Percentiles rank a stretch among this genome's conserved stretches.
phyloP scores from a whole-genome alignment of 169 alveolate genomes.

The Cytauxzoon felis region DNA sequence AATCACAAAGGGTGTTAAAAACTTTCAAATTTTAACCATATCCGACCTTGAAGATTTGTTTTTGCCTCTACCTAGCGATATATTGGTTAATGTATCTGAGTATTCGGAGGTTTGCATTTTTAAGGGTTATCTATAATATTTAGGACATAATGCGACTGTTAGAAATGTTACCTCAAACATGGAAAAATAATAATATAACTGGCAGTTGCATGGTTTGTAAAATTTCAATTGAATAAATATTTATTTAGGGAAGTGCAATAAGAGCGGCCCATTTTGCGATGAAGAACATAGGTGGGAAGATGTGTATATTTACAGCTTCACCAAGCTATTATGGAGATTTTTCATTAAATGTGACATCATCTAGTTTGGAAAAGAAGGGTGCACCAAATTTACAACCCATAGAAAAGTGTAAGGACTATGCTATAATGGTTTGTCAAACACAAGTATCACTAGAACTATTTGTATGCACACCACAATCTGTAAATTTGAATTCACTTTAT shows the following conservation, averaged over 20 bases:
- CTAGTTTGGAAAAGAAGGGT: constrained; percentile 18
- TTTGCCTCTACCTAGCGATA: constrained; percentile 90
- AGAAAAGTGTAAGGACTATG: constrained; percentile 50
- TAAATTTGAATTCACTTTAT: constrained; percentile 27
- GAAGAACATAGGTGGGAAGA: constrained; percentile 92
- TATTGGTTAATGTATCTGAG: constrained; percentile 82
- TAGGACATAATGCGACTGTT: constrained; percentile 69
- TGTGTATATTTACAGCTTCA: constrained; percentile 79
- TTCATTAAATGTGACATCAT: constrained; percentile 42
- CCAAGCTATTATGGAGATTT: constrained; percentile 82
- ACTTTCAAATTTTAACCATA: constrained; percentile 88
- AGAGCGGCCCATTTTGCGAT: constrained; percentile 86
- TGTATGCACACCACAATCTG: constrained; percentile 77
- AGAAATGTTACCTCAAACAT: constrained; percentile 74
- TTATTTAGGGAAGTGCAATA: constrained; percentile 81
- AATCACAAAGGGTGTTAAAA: constrained; percentile 74
- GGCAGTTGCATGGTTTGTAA: constrained; percentile 75
- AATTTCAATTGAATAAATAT: background rate
- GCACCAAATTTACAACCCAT: constrained; percentile 20
- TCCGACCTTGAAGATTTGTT: constrained; percentile 88
- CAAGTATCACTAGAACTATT: constrained; percentile 78
- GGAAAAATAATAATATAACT: constrained; percentile 77
- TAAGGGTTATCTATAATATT: constrained; percentile 24
- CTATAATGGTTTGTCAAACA: constrained; percentile 24
- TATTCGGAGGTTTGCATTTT: constrained; percentile 56